A percentile compares a stretch with the other conserved stretches of the same genome.
Conservation (phyloP, 495 filamentous ascomycete genomes). For the Aspergillus sclerotioniger region DNA sequence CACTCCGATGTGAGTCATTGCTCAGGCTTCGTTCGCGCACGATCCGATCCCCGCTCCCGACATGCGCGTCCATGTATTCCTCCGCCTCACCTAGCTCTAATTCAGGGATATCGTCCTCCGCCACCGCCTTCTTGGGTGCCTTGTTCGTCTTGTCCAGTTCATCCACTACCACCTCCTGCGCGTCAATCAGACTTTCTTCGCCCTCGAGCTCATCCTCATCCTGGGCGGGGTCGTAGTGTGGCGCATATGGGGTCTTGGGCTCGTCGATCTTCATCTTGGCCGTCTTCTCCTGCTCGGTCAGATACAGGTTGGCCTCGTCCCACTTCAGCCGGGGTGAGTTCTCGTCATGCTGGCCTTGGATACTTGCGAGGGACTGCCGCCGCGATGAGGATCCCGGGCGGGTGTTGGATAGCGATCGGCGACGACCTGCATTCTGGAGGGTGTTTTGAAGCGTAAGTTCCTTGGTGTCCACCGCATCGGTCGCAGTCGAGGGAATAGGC, state of each 20-base stretch:
- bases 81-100: slow-evolving; percentile 94
- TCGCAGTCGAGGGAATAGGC: slow-evolving; percentile 27
- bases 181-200: slow-evolving; percentile 48
- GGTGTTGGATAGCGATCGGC: slow-evolving; percentile 73
- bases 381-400: slow-evolving; percentile 60
- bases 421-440: slow-evolving; percentile 86
- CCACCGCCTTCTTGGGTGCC: slow-evolving; percentile 33
- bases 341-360: slow-evolving; percentile 46
- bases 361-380: slow-evolving; percentile 58
- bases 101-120: slow-evolving; percentile 83
- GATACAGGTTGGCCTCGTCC: slow-evolving; percentile 96
- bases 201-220: slow-evolving; percentile 69
- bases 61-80: slow-evolving; percentile 45
- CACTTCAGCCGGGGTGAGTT: slow-evolving; percentile 80
- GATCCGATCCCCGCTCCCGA: slow-evolving; percentile 36
- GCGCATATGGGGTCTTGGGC: slow-evolving; percentile 94
- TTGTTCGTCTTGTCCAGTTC: slow-evolving; percentile 63
- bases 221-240: slow-evolving; percentile 83
- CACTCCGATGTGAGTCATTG: slow-evolving; percentile 52
- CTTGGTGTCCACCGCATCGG: slow-evolving; percentile 54
- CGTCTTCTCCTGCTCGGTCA: slow-evolving; percentile 91
- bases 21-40: slow-evolving; percentile 47
- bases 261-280: slow-evolving; percentile 98
- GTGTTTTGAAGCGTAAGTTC: slow-evolving; percentile 93
- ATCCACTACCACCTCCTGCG: slow-evolving; percentile 60